Evolutionary conservation across 257 asterid species (phyloP).

Genomic region (Cordia subcordata): DNA sequence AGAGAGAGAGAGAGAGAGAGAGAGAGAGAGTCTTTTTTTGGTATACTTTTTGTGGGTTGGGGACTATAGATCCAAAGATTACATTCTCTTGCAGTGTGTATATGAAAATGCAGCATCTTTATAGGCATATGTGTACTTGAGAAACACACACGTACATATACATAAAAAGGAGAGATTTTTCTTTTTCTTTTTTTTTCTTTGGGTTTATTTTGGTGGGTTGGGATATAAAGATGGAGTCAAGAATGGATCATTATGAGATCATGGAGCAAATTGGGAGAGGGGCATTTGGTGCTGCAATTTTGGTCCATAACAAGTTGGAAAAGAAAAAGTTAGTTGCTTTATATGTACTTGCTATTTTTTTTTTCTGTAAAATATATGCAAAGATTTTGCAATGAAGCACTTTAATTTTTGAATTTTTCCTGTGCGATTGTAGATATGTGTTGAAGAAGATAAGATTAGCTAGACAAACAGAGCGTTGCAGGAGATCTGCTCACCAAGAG

Average conservation of each 20-base stretch:
- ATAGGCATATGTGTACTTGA: neutral
- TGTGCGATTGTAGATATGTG: conserved; percentile 61
- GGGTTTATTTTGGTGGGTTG: conserved; percentile 9
- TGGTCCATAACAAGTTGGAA: conserved; percentile 89
- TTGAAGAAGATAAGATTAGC: conserved; percentile 96
- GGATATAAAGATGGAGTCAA: conserved; percentile 61
- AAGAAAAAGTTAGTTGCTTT: conserved; percentile 54
- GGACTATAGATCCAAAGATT: conserved; percentile 18
- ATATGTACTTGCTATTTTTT: conserved; percentile 2
- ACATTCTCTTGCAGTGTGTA: conserved; percentile 4
- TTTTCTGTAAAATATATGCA: conserved; percentile 15
- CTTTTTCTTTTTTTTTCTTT: neutral
- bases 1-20: neutral
- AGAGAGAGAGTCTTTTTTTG: neutral
- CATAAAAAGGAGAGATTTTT: neutral
- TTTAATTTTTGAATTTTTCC: conserved; percentile 1
- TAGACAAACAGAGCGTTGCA: conserved; percentile 95
- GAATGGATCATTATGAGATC: conserved; percentile 97
- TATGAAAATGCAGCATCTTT: neutral
- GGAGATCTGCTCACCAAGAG: conserved; percentile 99
- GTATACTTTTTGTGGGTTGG: neutral
- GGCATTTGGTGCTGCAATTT: conserved; percentile 98
- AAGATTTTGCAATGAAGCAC: neutral
- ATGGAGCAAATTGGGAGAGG: conserved; percentile 99
- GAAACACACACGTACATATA: neutral